phyloP scores from a whole-genome alignment of 164 flowering plant genomes.

The Malania oleifera region DNA sequence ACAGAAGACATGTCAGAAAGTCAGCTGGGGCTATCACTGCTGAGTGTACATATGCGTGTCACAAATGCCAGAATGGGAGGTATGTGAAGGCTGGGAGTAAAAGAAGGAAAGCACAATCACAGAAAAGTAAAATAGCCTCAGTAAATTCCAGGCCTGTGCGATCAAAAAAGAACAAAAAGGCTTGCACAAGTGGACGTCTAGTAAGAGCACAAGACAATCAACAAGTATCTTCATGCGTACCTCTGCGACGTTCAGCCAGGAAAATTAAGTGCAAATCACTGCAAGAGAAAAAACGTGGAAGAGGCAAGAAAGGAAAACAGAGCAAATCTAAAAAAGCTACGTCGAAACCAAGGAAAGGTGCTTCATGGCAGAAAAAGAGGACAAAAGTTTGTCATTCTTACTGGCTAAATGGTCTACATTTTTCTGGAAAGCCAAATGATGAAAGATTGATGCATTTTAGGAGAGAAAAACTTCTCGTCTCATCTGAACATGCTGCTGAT shows the following conservation, averaged over 20 bases:
- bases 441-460: conserved; percentile 47
- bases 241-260: conserved; percentile 58
- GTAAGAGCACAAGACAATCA: conserved; percentile 14
- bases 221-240: conserved; percentile 25
- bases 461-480: conserved; percentile 33
- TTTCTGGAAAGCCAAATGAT: conserved; percentile 64
- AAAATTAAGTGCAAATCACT: conserved; percentile 31
- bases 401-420: conserved; percentile 79
- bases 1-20: conserved; percentile 66
- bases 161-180: conserved; percentile 17
- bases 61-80: conserved; percentile 43
- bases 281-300: conserved; percentile 30
- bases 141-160: conserved; percentile 11
- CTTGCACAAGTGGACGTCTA: conserved; percentile 7
- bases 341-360: conserved; percentile 23
- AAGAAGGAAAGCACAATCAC: conserved; percentile 17
- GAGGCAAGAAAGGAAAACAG: conserved; percentile 31
- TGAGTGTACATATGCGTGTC: conserved; percentile 54
- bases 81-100: conserved; percentile 21
- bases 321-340: conserved; percentile 25
- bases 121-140: conserved; percentile 17
- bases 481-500: conserved; percentile 24
- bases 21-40: conserved; percentile 32
- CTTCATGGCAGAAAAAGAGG: conserved; percentile 49
- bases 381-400: conserved; percentile 39